Conservation (phyloP, 106 monocot genomes). For the Posidonia australis region DNA sequence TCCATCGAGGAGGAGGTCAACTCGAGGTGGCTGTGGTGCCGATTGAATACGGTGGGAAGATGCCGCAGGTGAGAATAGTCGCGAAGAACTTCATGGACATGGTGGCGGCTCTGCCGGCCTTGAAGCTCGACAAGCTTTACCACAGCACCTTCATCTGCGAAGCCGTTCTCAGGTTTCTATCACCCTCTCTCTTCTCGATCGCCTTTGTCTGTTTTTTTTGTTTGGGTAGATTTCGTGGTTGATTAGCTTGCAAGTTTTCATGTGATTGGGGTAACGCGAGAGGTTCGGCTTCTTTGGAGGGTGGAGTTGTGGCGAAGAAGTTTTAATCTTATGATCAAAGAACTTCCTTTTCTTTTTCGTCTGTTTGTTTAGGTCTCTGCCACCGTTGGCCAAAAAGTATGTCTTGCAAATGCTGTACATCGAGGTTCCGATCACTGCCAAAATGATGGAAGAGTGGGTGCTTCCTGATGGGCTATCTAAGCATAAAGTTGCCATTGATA, state of each 20-base stretch:
- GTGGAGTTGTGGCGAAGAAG: background rate
- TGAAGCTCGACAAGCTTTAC: conserved; percentile 87
- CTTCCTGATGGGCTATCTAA: conserved; percentile 70
- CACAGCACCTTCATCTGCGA: conserved; percentile 93
- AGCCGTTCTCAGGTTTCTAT: conserved; percentile 63
- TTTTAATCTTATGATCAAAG: background rate
- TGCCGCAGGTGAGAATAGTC: conserved; percentile 83
- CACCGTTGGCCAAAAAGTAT: conserved; percentile 93
- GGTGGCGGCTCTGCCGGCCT: conserved; percentile 91
- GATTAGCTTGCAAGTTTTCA: no score
- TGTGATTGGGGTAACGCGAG: no score
- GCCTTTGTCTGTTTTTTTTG: background rate
- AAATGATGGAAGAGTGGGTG: conserved; percentile 88
- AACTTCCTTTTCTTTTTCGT: background rate
- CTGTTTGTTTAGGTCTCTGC: conserved; percentile 45
- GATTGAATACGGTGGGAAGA: conserved; percentile 21
- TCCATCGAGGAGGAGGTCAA: no score
- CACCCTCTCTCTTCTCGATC: background rate
- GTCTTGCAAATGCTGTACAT: conserved; percentile 76
- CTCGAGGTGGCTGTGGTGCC: no score
- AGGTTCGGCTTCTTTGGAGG: background rate
- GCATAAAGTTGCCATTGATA: conserved; percentile 82
- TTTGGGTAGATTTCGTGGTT: no score
- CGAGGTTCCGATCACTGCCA: conserved; percentile 49
- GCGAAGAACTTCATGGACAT: conserved; percentile 98